These are phyloP conservation scores for Thamnidium elegans DNA, from an alignment of 192 early-diverging fungal species.

Conservation along the genomic window DNA sequence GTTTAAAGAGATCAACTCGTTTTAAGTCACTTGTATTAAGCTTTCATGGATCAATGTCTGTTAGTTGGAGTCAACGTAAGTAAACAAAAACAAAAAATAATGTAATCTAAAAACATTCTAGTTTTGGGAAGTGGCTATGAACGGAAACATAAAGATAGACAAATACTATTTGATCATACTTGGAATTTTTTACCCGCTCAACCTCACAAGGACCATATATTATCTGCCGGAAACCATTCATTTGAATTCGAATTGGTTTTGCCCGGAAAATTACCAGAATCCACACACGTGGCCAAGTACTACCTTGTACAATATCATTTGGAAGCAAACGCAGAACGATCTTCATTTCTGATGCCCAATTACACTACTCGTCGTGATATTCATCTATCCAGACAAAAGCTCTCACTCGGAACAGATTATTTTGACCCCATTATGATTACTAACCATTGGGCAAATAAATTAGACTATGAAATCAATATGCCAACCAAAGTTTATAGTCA, in stretches of 20 bases:
- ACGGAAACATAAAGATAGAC: conserved; percentile 25
- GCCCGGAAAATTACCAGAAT: conserved; percentile 56
- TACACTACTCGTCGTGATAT: conserved; percentile 32
- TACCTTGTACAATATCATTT: conserved; percentile 50
- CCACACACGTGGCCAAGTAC: conserved; percentile 42
- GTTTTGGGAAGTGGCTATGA: neutral
- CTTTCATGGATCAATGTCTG: conserved; percentile 47
- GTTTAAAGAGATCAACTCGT: conserved; percentile 43
- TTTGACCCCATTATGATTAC: conserved; percentile 43
- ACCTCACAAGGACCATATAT: conserved; percentile 20
- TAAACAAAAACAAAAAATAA: neutral
- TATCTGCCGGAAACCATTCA: conserved; percentile 32
- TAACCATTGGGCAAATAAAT: conserved; percentile 49
- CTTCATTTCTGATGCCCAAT: conserved; percentile 48
- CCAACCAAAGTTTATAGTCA: conserved; percentile 51
- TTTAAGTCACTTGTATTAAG: conserved; percentile 47
- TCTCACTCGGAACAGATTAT: conserved; percentile 37
- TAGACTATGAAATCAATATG: conserved; percentile 52
- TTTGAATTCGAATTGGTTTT: conserved; percentile 56
- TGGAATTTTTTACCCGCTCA: conserved; percentile 50
- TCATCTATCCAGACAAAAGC: conserved; percentile 41
- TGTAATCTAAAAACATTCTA: neutral
- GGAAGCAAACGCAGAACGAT: conserved; percentile 49
- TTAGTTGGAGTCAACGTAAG: conserved; percentile 41
- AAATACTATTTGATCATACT: conserved; percentile 41